These are phyloP conservation scores for Claviceps sorghi DNA, from an alignment of 2,329 filamentous ascomycete species.

Conservation along the genomic window DNA sequence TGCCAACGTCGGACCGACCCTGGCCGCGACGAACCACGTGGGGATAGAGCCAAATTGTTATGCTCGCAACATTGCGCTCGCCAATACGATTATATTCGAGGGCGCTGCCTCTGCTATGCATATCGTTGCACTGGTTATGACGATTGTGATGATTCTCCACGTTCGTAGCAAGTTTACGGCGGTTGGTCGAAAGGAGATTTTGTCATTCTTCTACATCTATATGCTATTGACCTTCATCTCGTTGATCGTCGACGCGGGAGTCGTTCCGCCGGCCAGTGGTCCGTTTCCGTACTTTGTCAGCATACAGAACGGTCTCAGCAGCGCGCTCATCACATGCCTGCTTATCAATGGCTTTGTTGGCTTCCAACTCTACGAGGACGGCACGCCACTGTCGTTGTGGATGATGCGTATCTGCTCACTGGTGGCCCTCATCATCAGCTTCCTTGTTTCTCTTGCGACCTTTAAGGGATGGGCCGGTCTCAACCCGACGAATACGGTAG, in stretches of 20 bases:
- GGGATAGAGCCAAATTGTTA: slow-evolving; percentile 87
- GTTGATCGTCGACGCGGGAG: slow-evolving; percentile 81
- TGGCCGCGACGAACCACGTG: slow-evolving; percentile 48
- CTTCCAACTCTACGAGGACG: slow-evolving; percentile 96
- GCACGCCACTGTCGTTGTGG: slow-evolving; percentile 87
- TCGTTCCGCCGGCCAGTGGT: slow-evolving; percentile 66
- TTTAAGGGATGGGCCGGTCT: slow-evolving; percentile 87
- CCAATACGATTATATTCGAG: slow-evolving; percentile 97
- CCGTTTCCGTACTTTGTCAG: slow-evolving; percentile 87
- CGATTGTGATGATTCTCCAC: slow-evolving; percentile 92
- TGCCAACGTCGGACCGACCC: slow-evolving; percentile 64
- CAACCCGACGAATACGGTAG: slow-evolving; percentile 70
- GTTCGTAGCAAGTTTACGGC: slow-evolving; percentile 96
- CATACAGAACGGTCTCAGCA: slow-evolving; percentile 70
- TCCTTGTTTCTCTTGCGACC: slow-evolving; percentile 76
- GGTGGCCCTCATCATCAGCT: slow-evolving; percentile 72
- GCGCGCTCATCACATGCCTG: slow-evolving; percentile 74
- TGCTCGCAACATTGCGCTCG: slow-evolving; percentile 85
- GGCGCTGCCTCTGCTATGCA: slow-evolving; percentile 83
- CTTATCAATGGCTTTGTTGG: slow-evolving; percentile 97
- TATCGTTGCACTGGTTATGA: slow-evolving; percentile 82
- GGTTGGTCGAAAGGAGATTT: slow-evolving; percentile 62
- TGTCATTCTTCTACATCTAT: slow-evolving; percentile 95
- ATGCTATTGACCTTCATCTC: slow-evolving; percentile 80
- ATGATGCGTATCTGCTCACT: slow-evolving; percentile 66